These are phyloP conservation scores for Atkinsonella hypoxylon DNA, from an alignment of 2,329 filamentous ascomycete species.

Conservation along the genomic window DNA sequence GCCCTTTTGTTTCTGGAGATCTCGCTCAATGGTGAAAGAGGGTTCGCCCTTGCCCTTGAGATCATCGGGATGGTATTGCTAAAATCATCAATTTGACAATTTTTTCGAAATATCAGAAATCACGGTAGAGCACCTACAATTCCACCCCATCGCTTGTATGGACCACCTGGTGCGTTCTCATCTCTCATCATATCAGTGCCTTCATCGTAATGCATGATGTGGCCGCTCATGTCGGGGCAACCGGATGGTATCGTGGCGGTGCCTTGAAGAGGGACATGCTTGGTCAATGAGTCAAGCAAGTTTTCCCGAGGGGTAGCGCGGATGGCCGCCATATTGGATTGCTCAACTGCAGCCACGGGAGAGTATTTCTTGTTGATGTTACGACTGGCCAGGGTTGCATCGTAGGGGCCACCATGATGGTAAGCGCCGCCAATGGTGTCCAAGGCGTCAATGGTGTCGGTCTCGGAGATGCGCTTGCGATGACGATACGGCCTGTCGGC, in stretches of 20 bases:
- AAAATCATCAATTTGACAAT: neutral
- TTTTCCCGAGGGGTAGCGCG: conserved; percentile 71
- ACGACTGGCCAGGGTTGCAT: conserved; percentile 64
- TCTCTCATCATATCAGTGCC: conserved; percentile 80
- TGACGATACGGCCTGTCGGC: conserved; percentile 61
- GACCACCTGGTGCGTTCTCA: conserved; percentile 51
- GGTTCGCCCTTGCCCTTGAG: conserved; percentile 77
- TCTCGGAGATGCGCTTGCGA: conserved; percentile 50
- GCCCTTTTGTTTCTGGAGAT: conserved; percentile 45
- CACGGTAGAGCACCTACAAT: conserved; percentile 44
- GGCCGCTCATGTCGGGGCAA: conserved; percentile 52
- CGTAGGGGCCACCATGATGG: conserved; percentile 85
- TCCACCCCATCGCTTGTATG: conserved; percentile 65
- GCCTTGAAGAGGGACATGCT: conserved; percentile 71
- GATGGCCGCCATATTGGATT: conserved; percentile 64
- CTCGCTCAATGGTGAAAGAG: conserved; percentile 57
- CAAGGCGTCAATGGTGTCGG: conserved; percentile 72
- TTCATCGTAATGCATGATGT: conserved; percentile 67
- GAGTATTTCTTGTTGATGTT: conserved; percentile 53
- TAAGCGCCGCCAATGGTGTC: conserved; percentile 59
- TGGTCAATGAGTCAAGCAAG: conserved; percentile 58
- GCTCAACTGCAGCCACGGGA: conserved; percentile 64
- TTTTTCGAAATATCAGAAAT: no score
- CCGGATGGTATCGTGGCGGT: conserved; percentile 68
- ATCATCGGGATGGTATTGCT: conserved; percentile 63